A percentile compares a stretch with the other conserved stretches of the same genome.
Conservation (phyloP, 148 eudicot species). For the Vaccinium myrtillus region DNA sequence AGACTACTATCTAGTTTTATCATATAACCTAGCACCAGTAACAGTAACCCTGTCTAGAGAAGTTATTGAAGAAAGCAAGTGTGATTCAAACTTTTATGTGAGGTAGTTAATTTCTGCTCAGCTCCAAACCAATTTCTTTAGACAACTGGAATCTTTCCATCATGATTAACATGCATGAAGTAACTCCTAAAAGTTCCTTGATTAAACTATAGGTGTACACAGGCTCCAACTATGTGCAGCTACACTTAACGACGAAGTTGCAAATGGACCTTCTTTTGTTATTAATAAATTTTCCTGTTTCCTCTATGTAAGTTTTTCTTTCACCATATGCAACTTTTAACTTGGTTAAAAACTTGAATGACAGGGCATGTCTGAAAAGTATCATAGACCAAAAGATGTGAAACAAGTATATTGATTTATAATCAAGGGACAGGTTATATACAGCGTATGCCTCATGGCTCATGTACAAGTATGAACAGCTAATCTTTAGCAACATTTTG, state of each 20-base stretch:
- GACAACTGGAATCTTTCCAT: neutral
- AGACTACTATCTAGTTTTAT: neutral
- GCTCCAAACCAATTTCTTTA: neutral
- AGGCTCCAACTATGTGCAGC: neutral
- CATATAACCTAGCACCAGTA: neutral
- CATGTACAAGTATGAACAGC: neutral
- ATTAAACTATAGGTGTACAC: neutral
- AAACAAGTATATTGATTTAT: neutral
- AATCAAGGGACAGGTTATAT: neutral
- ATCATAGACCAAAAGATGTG: neutral
- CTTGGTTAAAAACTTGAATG: neutral
- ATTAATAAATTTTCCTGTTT: neutral
- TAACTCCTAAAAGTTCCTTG: no score
- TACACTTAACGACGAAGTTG: neutral
- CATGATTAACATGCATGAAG: neutral
- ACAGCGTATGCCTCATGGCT: neutral
- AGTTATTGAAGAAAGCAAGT: neutral
- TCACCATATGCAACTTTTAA: neutral
- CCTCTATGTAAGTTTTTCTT: neutral
- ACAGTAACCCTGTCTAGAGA: neutral
- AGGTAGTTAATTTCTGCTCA: neutral
- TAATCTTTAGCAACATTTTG: neutral
- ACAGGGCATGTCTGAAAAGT: neutral
- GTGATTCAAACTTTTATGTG: neutral
- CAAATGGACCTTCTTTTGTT: neutral